Conservation (phyloP, 1,139 yeast species). For the Candida smagusa region DNA sequence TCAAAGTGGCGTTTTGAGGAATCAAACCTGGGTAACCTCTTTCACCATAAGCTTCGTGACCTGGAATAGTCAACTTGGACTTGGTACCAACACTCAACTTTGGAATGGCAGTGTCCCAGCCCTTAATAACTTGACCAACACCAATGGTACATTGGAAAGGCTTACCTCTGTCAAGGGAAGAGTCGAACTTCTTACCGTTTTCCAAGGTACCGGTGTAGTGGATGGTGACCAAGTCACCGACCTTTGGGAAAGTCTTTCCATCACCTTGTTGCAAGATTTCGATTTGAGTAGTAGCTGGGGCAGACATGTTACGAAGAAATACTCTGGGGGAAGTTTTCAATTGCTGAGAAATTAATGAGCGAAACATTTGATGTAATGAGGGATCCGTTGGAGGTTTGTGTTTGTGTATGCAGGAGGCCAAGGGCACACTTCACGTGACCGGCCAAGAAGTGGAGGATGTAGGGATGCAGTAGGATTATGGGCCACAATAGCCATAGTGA, state of each 20-base stretch:
- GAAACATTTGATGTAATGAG: conserved; percentile 7
- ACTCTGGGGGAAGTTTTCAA: conserved; percentile 3
- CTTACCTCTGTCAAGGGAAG: conserved; percentile 88
- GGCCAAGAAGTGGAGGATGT: neutral
- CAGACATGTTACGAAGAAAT: conserved; percentile 28
- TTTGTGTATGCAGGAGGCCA: neutral
- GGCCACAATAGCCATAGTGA: too few species aligned
- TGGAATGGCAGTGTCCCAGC: conserved; percentile 95
- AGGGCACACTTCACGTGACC: neutral
- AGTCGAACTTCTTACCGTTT: conserved; percentile 92
- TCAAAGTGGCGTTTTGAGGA: conserved; percentile 92
- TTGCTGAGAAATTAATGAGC: conserved; percentile 8
- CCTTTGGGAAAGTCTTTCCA: conserved; percentile 79
- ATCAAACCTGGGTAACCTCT: conserved; percentile 95
- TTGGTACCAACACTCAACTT: conserved; percentile 88
- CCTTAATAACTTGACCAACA: conserved; percentile 92
- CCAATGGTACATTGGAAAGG: conserved; percentile 94
- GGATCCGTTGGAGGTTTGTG: neutral
- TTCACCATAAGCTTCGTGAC: conserved; percentile 88
- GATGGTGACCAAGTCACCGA: conserved; percentile 84
- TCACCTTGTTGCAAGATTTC: conserved; percentile 62
- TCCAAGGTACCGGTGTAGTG: conserved; percentile 95
- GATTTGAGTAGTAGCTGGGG: conserved; percentile 41
- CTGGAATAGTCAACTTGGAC: conserved; percentile 88
- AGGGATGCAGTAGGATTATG: too few species aligned